Percentiles rank a stretch among this genome's conserved stretches.
These are phyloP conservation scores for Stagonosporopsis chrysanthemi DNA, from an alignment of 2,329 filamentous ascomycete species.

Conservation along the genomic window DNA sequence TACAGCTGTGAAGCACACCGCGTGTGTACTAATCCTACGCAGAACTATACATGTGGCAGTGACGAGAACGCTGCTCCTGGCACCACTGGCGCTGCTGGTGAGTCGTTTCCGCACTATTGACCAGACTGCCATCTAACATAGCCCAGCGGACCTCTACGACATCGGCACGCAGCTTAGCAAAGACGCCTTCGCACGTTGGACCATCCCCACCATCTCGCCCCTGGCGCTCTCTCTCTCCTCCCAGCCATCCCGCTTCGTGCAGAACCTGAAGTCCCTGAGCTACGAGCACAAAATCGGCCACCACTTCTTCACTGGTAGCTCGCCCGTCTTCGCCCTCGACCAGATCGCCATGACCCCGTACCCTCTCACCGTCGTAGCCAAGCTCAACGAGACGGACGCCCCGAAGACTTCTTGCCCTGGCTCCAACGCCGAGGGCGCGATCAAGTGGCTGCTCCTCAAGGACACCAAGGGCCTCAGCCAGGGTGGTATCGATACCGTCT, in stretches of 20 bases:
- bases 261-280: slow-evolving; percentile 39
- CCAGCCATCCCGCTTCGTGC: slow-evolving; percentile 29
- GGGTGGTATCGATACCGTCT: slow-evolving; percentile 55
- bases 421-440: slow-evolving; percentile 46
- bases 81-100: slow-evolving; percentile 46
- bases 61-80: slow-evolving; percentile 38
- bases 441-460: slow-evolving; percentile 57
- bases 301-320: slow-evolving; percentile 68
- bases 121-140: slow-evolving; percentile 17
- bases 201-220: slow-evolving; percentile 42
- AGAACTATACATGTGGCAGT: slow-evolving; percentile 59
- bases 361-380: slow-evolving; percentile 55
- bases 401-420: slow-evolving; percentile 55
- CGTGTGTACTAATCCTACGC: slow-evolving; percentile 23
- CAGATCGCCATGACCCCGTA: slow-evolving; percentile 49
- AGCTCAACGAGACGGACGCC: slow-evolving; percentile 60
- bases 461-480: slow-evolving; percentile 49
- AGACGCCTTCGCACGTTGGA: slow-evolving; percentile 42
- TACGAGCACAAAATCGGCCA: slow-evolving; percentile 61
- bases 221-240: slow-evolving; percentile 43
- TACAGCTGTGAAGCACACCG: not conserved
- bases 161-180: slow-evolving; percentile 43
- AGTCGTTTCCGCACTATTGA: not conserved
- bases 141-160: slow-evolving; percentile 46
- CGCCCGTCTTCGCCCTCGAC: slow-evolving; percentile 67